Conservation (phyloP, 768 basidiomycete species). For the Auricularia sp. region DNA sequence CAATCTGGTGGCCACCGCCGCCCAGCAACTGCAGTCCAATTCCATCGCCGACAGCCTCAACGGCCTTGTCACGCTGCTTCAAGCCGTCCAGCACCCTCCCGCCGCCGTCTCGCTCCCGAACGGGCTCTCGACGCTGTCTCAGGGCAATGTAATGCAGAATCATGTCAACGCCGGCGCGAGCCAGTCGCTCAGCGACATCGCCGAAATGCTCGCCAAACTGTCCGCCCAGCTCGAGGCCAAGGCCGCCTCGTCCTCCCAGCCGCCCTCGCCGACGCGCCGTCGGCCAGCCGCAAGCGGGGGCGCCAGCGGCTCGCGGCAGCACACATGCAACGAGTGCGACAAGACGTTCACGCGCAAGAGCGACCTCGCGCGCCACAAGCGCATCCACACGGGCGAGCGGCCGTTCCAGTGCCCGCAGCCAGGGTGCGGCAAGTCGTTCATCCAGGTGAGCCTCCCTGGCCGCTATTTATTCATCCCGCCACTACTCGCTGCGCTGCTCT, state of each 20-base stretch:
- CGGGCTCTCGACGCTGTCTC: too few species aligned
- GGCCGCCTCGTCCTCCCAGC: constrained; percentile 14
- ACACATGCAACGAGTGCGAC: constrained; percentile 64
- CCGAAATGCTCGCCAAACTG: constrained; percentile 67
- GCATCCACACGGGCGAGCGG: constrained; percentile 85
- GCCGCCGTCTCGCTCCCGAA: constrained; percentile 7
- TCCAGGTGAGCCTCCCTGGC: constrained; percentile 47
- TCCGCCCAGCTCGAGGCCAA: constrained; percentile 59
- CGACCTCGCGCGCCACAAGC: constrained; percentile 75
- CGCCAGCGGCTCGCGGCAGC: constrained; percentile 39
- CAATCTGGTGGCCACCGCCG: constrained; percentile 15
- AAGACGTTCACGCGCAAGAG: constrained; percentile 79
- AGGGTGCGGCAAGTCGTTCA: constrained; percentile 83
- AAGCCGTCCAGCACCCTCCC: constrained; percentile 49
- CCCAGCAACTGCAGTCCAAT: constrained; percentile 17
- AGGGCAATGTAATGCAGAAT: background rate
- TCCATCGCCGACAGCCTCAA: constrained; percentile 33
- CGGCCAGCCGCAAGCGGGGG: constrained; percentile 23
- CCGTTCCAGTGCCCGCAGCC: constrained; percentile 65
- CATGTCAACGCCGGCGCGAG: constrained; percentile 23
- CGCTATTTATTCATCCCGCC: background rate
- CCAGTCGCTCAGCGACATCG: constrained; percentile 49
- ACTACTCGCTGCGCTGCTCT: background rate
- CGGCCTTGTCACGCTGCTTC: constrained; percentile 68
- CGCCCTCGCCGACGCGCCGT: constrained; percentile 5